Base-by-base conservation (phyloP, 768 basidiomycete species). In the Leccinum rimulosum region DNA sequence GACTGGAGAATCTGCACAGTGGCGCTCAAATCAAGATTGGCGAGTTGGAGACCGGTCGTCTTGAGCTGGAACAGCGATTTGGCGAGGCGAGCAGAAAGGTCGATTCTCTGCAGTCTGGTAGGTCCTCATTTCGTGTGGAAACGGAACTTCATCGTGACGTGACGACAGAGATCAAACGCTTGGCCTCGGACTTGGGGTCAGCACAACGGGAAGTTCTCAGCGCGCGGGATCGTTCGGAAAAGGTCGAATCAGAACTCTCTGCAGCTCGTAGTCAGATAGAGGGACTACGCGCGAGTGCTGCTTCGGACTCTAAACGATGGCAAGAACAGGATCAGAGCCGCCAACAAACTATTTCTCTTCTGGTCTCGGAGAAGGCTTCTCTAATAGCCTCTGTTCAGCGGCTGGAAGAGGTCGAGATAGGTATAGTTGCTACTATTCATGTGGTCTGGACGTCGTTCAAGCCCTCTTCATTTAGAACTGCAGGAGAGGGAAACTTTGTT, bases 321-420 rank as follows among this genome's bases (percentile, higher is more conserved):
- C 70, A 71, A 17, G 68, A 72, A 12, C 71, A 72, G 40, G 71
- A 79, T 49, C 78, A 82, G 63, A 86, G 81, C 64, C 87, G 88
- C 64, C 85, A 84, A 60, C 86, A 86, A 65, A 89, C 88, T 0
- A 90, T 95, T 58, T 79, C 87, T 50, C 70, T 89, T n/a, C 78
- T 95, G 14, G 89, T 93, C 19, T 80, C 84, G 3, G 89, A 91
- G 66, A 90, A 89, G 71, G 80, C 83, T 7, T 77, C 81, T 19
- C 76, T 91, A 36, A 74, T 77, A 15, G 69, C 80, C n/a, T 82
- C 86, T 45, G 69, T 89, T 45, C 80, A 87, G 62, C 80, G 81
- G 53, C 67, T 88, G 50, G 82, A 84, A 48, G 80, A 77, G 50
- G 71, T 82, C n/a, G 87, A 89, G 67, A 73, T 78, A 43, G 79